Evolutionary conservation across 2,329 filamentous ascomycete genomes (phyloP).

Genomic region (Tetracladium maxilliforme): DNA sequence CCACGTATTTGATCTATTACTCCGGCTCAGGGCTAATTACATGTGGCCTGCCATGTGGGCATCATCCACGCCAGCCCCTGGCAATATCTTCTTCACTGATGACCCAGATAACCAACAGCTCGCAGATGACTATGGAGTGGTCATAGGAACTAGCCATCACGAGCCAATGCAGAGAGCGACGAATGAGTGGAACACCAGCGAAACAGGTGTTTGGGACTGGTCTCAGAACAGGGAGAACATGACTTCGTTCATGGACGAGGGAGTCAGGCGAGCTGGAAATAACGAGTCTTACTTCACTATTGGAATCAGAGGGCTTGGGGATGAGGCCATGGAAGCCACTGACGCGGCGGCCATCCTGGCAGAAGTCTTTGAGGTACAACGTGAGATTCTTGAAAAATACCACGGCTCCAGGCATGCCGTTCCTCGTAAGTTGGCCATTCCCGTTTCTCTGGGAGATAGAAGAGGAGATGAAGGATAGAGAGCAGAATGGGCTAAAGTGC

Average conservation of each 20-base stretch:
- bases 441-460: too few relatives aligned
- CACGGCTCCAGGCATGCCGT: constrained; percentile 27
- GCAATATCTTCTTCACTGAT: constrained; percentile 46
- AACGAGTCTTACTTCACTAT: not conserved
- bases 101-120: constrained; percentile 40
- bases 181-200: constrained; percentile 24
- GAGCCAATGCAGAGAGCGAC: constrained; percentile 50
- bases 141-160: constrained; percentile 49
- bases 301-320: constrained; percentile 42
- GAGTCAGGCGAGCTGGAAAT: not conserved
- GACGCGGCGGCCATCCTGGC: constrained; percentile 35
- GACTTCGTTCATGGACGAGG: not conserved
- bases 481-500: too few relatives aligned
- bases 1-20: constrained; percentile 46
- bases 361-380: constrained; percentile 37
- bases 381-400: constrained; percentile 34
- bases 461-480: too few relatives aligned
- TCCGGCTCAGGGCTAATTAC: constrained; percentile 51
- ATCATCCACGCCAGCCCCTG: constrained; percentile 25
- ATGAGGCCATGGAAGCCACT: constrained; percentile 32
- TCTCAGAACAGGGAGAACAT: constrained; percentile 30
- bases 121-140: constrained; percentile 48
- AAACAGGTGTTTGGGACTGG: constrained; percentile 43
- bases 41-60: constrained; percentile 56
- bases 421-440: constrained; percentile 19